Evolutionary conservation across 352 stramenopile genomes (phyloP).

Genomic region (Pythium sp.): DNA sequence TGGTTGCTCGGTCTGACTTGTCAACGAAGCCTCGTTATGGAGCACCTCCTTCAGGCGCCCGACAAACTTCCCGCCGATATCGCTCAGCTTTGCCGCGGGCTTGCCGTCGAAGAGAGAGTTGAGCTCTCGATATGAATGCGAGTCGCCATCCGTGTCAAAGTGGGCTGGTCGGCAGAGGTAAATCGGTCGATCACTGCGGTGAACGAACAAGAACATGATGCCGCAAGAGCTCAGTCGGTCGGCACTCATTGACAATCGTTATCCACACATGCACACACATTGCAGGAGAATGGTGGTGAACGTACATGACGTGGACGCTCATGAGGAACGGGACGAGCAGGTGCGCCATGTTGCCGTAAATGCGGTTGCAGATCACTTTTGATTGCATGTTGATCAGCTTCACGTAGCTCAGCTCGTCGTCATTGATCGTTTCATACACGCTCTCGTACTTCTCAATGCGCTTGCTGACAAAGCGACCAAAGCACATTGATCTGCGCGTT

Average conservation of each 20-base stretch:
- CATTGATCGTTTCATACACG: conserved; percentile 61
- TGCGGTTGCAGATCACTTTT: conserved; percentile 52
- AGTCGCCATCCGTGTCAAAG: conserved; percentile 30
- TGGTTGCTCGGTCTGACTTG: neutral
- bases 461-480: conserved; percentile 14
- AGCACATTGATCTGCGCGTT: neutral
- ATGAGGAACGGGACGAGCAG: conserved; percentile 49
- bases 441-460: conserved; percentile 71
- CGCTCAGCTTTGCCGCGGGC: conserved; percentile 18
- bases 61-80: conserved; percentile 24
- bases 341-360: conserved; percentile 49
- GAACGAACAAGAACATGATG: neutral
- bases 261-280: neutral
- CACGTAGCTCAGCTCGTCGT: conserved; percentile 68
- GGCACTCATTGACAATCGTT: neutral
- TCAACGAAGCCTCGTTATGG: conserved; percentile 11
- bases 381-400: conserved; percentile 72
- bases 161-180: conserved; percentile 42
- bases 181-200: conserved; percentile 29
- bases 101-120: conserved; percentile 13
- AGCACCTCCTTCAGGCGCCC: conserved; percentile 26
- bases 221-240: neutral
- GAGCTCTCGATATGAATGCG: conserved; percentile 21
- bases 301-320: conserved; percentile 47
- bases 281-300: neutral